Percentiles rank a stretch among this genome's conserved stretches.
phyloP scores from a whole-genome alignment of 352 stramenopile species.

The Phytophthora megakarya region DNA sequence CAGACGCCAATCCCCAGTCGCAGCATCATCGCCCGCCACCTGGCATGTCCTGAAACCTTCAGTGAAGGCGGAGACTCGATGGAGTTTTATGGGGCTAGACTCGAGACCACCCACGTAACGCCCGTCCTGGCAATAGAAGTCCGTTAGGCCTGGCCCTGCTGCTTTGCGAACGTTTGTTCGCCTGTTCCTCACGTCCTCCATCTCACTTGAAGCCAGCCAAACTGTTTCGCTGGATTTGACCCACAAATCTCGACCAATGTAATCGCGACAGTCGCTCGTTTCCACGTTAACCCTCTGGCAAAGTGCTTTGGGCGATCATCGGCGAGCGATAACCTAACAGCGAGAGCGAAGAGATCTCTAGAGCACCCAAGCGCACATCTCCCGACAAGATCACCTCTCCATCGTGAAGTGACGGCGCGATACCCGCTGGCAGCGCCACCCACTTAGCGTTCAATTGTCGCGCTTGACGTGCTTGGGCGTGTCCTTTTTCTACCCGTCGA shows the following conservation, averaged over 20 bases:
- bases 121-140: conserved; percentile 41
- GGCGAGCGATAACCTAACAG: too few relatives aligned
- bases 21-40: conserved; percentile 47
- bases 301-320: too few relatives aligned
- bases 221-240: conserved; percentile 6
- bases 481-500: neutral
- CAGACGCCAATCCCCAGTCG: conserved; percentile 25
- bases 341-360: too few relatives aligned
- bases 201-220: conserved; percentile 8
- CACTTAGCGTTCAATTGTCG: conserved; percentile 3
- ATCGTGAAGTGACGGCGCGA: too few relatives aligned
- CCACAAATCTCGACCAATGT: conserved; percentile 10
- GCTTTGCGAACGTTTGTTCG: neutral
- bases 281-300: neutral
- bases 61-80: neutral
- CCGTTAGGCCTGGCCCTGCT: conserved; percentile 5
- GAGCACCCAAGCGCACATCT: too few relatives aligned
- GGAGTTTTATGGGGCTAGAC: conserved; percentile 17
- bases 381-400: neutral
- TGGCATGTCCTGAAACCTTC: conserved; percentile 70
- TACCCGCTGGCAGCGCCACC: too few relatives aligned
- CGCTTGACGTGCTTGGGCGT: neutral
- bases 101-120: conserved; percentile 21
- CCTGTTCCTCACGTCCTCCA: neutral
- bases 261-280: conserved; percentile 3